Percentiles rank a stretch among this genome's conserved stretches.
These are phyloP conservation scores for Lophium mytilinum DNA, from an alignment of 495 filamentous ascomycete species.

Conservation along the genomic window DNA sequence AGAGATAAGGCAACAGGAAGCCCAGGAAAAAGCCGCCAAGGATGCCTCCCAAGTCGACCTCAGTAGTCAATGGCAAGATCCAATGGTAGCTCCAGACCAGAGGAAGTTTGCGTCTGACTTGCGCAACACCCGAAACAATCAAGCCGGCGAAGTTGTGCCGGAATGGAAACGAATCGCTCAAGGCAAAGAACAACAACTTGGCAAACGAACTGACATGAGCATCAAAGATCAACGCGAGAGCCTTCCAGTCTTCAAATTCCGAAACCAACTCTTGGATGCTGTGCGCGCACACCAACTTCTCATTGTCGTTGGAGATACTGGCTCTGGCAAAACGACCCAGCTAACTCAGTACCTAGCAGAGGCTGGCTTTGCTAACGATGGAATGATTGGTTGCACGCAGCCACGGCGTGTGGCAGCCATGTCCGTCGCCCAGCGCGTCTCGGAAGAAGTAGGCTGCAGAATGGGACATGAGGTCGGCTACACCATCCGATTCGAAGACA, in stretches of 20 bases:
- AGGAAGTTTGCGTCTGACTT: slow-evolving; percentile 83
- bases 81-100: slow-evolving; percentile 78
- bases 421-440: slow-evolving; percentile 92
- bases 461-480: slow-evolving; percentile 93
- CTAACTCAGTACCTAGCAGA: slow-evolving; percentile 92
- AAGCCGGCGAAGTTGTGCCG: slow-evolving; percentile 60
- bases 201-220: slow-evolving; percentile 79
- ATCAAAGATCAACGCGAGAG: slow-evolving; percentile 94
- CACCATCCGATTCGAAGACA: slow-evolving; percentile 96
- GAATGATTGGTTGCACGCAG: slow-evolving; percentile 95
- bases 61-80: slow-evolving; percentile 90
- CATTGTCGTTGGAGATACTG: slow-evolving; percentile 96
- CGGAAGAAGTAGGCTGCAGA: slow-evolving; percentile 89
- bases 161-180: slow-evolving; percentile 89
- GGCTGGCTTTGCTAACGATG: slow-evolving; percentile 77
- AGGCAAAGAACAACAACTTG: slow-evolving; percentile 73
- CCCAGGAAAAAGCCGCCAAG: slow-evolving; percentile 72
- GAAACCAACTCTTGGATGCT: slow-evolving; percentile 80
- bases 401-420: slow-evolving; percentile 95
- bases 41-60: slow-evolving; percentile 76
- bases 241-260: slow-evolving; percentile 84
- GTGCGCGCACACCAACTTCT: slow-evolving; percentile 81
- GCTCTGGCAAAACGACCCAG: slow-evolving; percentile 96
- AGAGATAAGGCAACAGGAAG: slow-evolving; percentile 82
- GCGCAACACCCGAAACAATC: slow-evolving; percentile 47